Evolutionary conservation across 257 asterid species (phyloP), one percentile per base, ranked within the genome.

Genomic region (Lavandula angustifolia): DNA sequence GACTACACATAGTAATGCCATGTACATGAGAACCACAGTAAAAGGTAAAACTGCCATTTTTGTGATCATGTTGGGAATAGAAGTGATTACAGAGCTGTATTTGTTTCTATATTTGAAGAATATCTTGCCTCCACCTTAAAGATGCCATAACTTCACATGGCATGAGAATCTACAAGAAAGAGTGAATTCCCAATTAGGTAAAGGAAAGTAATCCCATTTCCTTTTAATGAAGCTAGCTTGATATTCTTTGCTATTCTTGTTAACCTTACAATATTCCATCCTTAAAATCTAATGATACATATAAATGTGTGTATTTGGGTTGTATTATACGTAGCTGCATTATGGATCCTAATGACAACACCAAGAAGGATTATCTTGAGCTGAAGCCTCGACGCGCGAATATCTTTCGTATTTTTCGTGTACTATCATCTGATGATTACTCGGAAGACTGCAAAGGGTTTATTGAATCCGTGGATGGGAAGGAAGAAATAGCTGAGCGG

Each of bases 351-450:
- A 50, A 65, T n/a, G 6, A 12, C 18, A 34, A 13, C 7, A 37
- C 16, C 13, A 22, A 56, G 67, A 7, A 8, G 37, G 62, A 58
- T 1, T 32, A 56, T 57, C 75, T 69, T 35, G 27, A 63, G 29
- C n/a, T 75, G 22, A 64, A 56, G 33, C 65, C 79, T 2, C 54
- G 33, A 31, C 27, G 60, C 4, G 68, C 62, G 5, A 60, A 68
- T 4, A 11, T 70, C 11, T 1, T 8, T 10, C 65, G 40, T 56
- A 58, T 69, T 22, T 65, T 75, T 37, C 51, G 16, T 10, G 12
- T 70, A 38, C 51, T 65, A 42, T 34, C 9, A 27, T 35, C 69
- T 11, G 33, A 43, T 34, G 73, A 69, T 42, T 11, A 43, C 16
- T 50, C 9, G 17, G 54, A 52, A 44, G 29, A 9, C 16, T 48